Evolutionary conservation across 2,329 filamentous ascomycete genomes (phyloP), one percentile per base, ranked within the genome.

Genomic region (Hymenoscyphus infarciens): DNA sequence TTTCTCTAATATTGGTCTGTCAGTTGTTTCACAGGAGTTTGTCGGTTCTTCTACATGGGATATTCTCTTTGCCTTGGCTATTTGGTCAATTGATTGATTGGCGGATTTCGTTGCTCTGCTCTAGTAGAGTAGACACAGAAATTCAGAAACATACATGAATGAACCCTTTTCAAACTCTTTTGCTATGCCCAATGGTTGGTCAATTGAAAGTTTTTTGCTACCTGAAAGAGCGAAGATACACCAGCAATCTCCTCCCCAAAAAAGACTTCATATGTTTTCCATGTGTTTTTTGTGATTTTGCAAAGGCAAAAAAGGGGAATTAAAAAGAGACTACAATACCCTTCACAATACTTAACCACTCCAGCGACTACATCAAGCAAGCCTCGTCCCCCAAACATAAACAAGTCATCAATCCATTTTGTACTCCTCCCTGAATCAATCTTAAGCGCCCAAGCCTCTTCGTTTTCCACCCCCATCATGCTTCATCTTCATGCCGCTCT

Each of bases 401-500:
- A 25, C 19, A 7, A 49, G 7, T n/a, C n/a, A 19, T 8, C 6
- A 19, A 10, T 10, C 7, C n/a, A 3, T 52, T 52, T 52, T 13
- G 2, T 52, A 13, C 22, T 52, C 11, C 45, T 25, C 19, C 45
- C 19, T 13, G 13, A 25, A 52, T 13, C 13, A 13, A 45, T 5
- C n/a, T 66, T 64, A 75, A n/a, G 74, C 74, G 55, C 75, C 75
- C 27, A 77, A 65, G 1, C 75, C 75, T 52, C 69, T 71, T 60
- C 71, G 72, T 66, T 75, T 76, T n/a, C 67, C 67, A 1, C 71
- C 70, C 8, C 69, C 68, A 65, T 75, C 74, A 64, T 75, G 69
- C 69, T 75, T 77, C 72, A 76, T 71, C 42, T 70, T 72, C 57
- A 75, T 71, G 10, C 75, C 74, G n/a, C 68, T 68, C 56, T 74